Conservation (phyloP, 2,329 filamentous ascomycete genomes). For the Penicillium sp. region DNA sequence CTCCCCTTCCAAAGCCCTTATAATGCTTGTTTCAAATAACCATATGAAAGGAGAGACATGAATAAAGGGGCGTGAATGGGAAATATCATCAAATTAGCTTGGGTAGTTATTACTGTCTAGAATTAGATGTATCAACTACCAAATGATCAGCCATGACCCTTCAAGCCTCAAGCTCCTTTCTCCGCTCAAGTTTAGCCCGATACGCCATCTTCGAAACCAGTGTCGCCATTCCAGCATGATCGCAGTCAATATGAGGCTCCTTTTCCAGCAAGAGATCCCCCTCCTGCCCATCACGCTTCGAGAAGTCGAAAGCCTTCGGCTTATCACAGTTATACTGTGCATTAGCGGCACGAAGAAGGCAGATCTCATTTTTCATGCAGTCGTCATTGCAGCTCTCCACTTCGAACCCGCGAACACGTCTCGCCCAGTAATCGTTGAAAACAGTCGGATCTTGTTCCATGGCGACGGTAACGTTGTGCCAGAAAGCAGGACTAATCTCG, state of each 20-base stretch:
- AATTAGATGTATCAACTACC: background rate
- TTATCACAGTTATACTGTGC: slow-evolving; percentile 53
- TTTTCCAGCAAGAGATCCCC: background rate
- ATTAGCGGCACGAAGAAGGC: slow-evolving; percentile 52
- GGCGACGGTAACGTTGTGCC: slow-evolving; percentile 55
- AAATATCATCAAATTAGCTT: background rate
- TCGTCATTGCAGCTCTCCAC: slow-evolving; percentile 42
- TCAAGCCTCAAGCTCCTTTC: slow-evolving; percentile 1
- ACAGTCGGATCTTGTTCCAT: slow-evolving; percentile 46
- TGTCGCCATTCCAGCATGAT: slow-evolving; percentile 27
- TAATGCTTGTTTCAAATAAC: background rate
- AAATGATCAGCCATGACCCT: too few relatives aligned
- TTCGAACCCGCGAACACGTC: slow-evolving; percentile 51
- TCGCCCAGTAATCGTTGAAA: slow-evolving; percentile 50
- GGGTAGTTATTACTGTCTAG: background rate
- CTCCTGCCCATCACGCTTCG: slow-evolving; percentile 27
- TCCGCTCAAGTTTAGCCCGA: slow-evolving; percentile 9
- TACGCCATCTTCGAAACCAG: slow-evolving; percentile 22
- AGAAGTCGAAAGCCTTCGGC: slow-evolving; percentile 34
- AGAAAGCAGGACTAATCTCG: slow-evolving; percentile 58
- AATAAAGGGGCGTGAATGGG: too few relatives aligned
- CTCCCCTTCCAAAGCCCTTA: background rate
- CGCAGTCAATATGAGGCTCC: slow-evolving; percentile 18
- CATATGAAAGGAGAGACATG: background rate
- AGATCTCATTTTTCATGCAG: slow-evolving; percentile 51